Percentiles rank a stretch among this genome's conserved stretches.
Evolutionary conservation across 108 stramenopile species (phyloP).

Genomic region (Fistulifera pelliculosa): DNA sequence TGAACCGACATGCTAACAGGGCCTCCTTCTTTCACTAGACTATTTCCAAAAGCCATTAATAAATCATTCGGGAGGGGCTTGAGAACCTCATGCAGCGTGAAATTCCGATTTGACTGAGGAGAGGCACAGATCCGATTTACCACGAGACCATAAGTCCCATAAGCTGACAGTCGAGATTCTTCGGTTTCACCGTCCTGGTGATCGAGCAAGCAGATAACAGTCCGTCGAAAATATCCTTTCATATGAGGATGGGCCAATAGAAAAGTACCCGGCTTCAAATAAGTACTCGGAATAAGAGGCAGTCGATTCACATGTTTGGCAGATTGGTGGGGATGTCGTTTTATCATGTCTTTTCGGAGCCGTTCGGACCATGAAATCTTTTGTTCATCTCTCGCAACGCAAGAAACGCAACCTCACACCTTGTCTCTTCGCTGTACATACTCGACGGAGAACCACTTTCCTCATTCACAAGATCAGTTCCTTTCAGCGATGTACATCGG

Average conservation of each 20-base stretch:
- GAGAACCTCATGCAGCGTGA: constrained; percentile 21
- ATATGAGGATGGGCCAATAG: constrained; percentile 73
- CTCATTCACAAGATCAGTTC: too few relatives aligned
- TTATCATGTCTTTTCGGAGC: constrained; percentile 5
- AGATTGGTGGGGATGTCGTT: constrained; percentile 16
- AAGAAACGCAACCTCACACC: constrained; percentile 42
- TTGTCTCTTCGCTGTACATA: neutral
- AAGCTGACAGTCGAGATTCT: constrained; percentile 3
- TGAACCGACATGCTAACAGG: constrained; percentile 73
- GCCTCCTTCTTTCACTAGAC: constrained; percentile 60
- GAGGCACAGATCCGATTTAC: constrained; percentile 57
- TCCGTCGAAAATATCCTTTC: constrained; percentile 59
- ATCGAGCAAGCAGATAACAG: constrained; percentile 71
- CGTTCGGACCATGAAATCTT: constrained; percentile 54
- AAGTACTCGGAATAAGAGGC: constrained; percentile 16
- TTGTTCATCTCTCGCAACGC: constrained; percentile 64
- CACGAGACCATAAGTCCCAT: constrained; percentile 75
- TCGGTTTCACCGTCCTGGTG: constrained; percentile 19
- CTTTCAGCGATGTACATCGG: constrained; percentile 17
- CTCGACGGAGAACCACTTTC: neutral
- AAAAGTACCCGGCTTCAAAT: constrained; percentile 64
- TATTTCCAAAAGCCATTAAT: constrained; percentile 45
- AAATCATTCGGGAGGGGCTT: constrained; percentile 28
- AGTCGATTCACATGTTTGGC: constrained; percentile 19
- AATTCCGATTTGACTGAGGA: constrained; percentile 17